Evolutionary conservation across 495 filamentous ascomycete species (phyloP).

Genomic region (Lichina pygmaea): DNA sequence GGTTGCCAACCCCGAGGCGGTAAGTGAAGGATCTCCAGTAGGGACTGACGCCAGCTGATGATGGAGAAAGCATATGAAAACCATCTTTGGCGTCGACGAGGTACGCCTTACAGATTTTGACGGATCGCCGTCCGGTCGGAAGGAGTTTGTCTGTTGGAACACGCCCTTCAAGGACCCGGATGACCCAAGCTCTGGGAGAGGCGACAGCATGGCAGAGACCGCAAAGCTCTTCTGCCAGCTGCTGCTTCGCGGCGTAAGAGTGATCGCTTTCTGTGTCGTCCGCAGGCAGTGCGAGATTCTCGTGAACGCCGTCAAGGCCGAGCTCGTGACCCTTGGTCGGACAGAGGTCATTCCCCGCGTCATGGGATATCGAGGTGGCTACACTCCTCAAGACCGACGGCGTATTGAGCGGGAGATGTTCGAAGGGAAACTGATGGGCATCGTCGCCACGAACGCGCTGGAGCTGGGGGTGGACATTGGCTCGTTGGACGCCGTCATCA

Average conservation of each 20-base stretch:
- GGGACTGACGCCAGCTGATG: too few relatives aligned
- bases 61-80: slow-evolving; percentile 47
- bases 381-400: slow-evolving; percentile 80
- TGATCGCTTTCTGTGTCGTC: slow-evolving; percentile 83
- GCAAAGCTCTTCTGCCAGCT: slow-evolving; percentile 77
- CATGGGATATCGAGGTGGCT: slow-evolving; percentile 91
- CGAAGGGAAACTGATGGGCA: slow-evolving; percentile 74
- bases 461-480: slow-evolving; percentile 94
- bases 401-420: slow-evolving; percentile 93
- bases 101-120: slow-evolving; percentile 69
- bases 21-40: background rate
- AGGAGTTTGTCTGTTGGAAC: slow-evolving; percentile 96
- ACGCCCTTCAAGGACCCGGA: slow-evolving; percentile 79
- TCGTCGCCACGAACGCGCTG: slow-evolving; percentile 78
- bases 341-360: slow-evolving; percentile 49
- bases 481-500: slow-evolving; percentile 79
- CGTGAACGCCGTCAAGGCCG: slow-evolving; percentile 49
- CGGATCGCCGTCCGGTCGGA: slow-evolving; percentile 76
- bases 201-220: slow-evolving; percentile 56
- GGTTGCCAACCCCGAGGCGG: slow-evolving; percentile 58
- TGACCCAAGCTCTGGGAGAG: slow-evolving; percentile 68
- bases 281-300: slow-evolving; percentile 72
- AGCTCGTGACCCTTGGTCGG: slow-evolving; percentile 44
- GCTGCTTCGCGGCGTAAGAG: slow-evolving; percentile 62
- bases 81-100: slow-evolving; percentile 67